A percentile compares a stretch with the other conserved stretches of the same genome.
Evolutionary conservation across 768 basidiomycete species (phyloP).

Genomic region (Lactarius evosmus): DNA sequence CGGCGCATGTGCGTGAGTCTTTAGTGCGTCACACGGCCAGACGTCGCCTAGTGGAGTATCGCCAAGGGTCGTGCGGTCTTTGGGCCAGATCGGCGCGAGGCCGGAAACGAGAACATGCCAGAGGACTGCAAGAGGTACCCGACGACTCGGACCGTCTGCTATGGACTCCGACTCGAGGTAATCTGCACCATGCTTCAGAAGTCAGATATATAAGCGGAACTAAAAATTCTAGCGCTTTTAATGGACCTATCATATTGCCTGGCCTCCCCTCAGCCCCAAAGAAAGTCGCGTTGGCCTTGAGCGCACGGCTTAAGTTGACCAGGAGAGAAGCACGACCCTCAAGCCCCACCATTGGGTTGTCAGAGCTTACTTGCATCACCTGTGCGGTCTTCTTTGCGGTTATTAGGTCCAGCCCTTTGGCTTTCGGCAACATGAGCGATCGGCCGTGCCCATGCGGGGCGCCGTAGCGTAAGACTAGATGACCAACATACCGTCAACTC

Average conservation of each 20-base stretch:
- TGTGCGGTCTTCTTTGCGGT: slow-evolving; percentile 55
- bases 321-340: slow-evolving; percentile 82
- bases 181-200: slow-evolving; percentile 41
- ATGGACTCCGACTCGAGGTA: slow-evolving; percentile 61
- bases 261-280: slow-evolving; percentile 76
- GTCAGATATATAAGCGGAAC: slow-evolving; percentile 12
- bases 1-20: slow-evolving; percentile 27
- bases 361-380: slow-evolving; percentile 74
- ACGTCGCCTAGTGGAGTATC: slow-evolving; percentile 84
- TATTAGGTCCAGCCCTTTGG: slow-evolving; percentile 63
- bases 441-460: slow-evolving; percentile 8
- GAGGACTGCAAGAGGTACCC: slow-evolving; percentile 67
- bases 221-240: slow-evolving; percentile 6
- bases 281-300: slow-evolving; percentile 58
- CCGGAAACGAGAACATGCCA: slow-evolving; percentile 84
- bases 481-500: slow-evolving; percentile 70
- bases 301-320: slow-evolving; percentile 65
- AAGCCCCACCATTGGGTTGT: slow-evolving; percentile 88
- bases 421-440: slow-evolving; percentile 40
- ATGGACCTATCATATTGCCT: slow-evolving; percentile 74
- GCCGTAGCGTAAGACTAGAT: slow-evolving; percentile 10
- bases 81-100: slow-evolving; percentile 86
- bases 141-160: slow-evolving; percentile 39
- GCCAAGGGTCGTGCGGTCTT: slow-evolving; percentile 60
- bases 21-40: slow-evolving; percentile 75